Percentiles rank a stretch among this genome's conserved stretches.
Evolutionary conservation across 768 basidiomycete genomes (phyloP).

Genomic region (Rhodotorula diobovata): DNA sequence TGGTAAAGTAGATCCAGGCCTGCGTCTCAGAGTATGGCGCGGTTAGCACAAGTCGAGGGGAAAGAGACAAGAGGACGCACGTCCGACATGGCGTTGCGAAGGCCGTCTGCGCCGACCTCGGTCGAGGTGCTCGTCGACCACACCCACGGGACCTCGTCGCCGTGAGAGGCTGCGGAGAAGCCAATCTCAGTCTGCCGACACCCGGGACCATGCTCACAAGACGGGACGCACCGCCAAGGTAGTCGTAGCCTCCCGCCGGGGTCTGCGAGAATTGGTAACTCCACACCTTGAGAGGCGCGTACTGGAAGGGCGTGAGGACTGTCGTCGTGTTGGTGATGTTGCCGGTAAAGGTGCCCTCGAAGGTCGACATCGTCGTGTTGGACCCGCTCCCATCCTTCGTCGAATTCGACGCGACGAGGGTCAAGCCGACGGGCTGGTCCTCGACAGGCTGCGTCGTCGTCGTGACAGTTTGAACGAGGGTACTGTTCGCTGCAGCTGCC

Average conservation of each 20-base stretch:
- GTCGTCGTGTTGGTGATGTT: not conserved
- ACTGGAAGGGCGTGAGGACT: not conserved
- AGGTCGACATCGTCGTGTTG: not conserved
- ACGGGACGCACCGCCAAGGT: not conserved
- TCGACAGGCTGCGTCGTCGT: not conserved
- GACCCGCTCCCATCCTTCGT: not conserved
- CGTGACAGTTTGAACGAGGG: no score
- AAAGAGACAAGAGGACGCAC: not conserved
- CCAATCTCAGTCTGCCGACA: no score
- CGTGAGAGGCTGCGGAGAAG: not conserved
- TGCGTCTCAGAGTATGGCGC: not conserved
- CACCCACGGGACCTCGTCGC: conserved; percentile 1
- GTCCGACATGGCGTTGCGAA: not conserved
- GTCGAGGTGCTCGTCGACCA: not conserved
- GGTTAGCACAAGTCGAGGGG: not conserved
- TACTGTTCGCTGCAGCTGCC: not conserved
- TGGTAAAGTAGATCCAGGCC: conserved; percentile 8
- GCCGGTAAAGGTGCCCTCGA: not conserved
- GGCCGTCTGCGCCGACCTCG: not conserved
- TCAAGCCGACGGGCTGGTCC: not conserved
- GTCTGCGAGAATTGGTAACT: conserved; percentile 1
- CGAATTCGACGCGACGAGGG: not conserved
- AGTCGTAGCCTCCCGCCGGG: not conserved
- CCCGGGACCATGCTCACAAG: no score
- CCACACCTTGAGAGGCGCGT: not conserved